Conservation (phyloP, 805 yeast species). For the Saccharomycopsis lassenensis region DNA sequence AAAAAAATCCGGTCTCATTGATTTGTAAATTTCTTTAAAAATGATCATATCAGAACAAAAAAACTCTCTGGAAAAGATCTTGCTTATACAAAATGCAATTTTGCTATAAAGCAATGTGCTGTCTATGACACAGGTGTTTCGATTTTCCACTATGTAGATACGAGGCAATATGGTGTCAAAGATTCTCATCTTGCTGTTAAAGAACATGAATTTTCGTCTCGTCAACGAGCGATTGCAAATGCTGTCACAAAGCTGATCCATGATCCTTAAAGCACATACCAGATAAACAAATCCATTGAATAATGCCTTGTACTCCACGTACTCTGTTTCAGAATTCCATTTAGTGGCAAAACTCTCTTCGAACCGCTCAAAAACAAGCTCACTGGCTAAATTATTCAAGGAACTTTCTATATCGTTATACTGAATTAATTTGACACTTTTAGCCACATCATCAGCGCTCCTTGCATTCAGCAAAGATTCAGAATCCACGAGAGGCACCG, state of each 20-base stretch:
- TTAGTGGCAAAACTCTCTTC: background rate
- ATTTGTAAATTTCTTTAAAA: conserved; percentile 6
- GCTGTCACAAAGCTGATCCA: conserved; percentile 7
- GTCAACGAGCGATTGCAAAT: conserved; percentile 7
- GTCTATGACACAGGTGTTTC: conserved; percentile 1
- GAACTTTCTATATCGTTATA: conserved; percentile 4
- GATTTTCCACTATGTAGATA: conserved; percentile 1
- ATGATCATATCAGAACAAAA: conserved; percentile 8
- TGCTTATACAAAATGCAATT: conserved; percentile 1
- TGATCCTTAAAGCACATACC: conserved; percentile 2
- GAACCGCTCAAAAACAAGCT: background rate
- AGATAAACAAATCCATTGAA: background rate
- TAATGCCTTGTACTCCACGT: background rate
- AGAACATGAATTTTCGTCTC: conserved; percentile 2
- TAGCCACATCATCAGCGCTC: no score
- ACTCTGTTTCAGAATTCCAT: background rate
- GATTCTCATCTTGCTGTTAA: conserved; percentile 5
- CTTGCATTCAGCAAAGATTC: no score
- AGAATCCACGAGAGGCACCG: no score
- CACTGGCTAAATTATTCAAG: background rate
- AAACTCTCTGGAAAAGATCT: conserved; percentile 2
- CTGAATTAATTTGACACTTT: background rate
- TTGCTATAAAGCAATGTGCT: background rate
- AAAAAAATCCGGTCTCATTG: background rate
- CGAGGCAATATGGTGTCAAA: conserved; percentile 2